Evolutionary conservation across 2,329 filamentous ascomycete genomes (phyloP), one percentile per base, ranked within the genome.

Genomic region (Talaromyces sp.): DNA sequence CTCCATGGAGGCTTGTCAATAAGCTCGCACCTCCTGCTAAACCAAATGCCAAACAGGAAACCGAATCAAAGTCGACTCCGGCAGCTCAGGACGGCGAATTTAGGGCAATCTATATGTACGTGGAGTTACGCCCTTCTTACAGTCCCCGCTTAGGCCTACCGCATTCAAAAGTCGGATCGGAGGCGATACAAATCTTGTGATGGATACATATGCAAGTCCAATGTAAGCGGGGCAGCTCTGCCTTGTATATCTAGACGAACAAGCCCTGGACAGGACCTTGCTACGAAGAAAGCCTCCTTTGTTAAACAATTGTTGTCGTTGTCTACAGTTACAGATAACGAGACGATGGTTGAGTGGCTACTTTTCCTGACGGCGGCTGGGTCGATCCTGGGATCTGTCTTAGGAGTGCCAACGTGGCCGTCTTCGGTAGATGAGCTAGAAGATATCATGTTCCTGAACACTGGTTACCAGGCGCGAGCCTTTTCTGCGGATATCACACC

Each of bases 381-480:
- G 7, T 64, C 43, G 31, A 22, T 59, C 38, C 62, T 58, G 40
- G 19, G 29, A 43, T 31, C 22, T 40, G 62, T 27, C 27, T 51
- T 25, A 25, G 62, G 62, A 8, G 17, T 64, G n/a, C 62, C 62
- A 6, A 64, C 54, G 25, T 64, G 62, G 62, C 62, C 62, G 1
- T 64, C 62, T 17, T 53, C 62, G 5, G 25, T 43, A 5, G 62
- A 64, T 34, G 62, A 64, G 34, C 25, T 64, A 43, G 62, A 64
- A 43, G 62, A 64, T 53, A 58, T 64, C 10, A 64, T 64, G 62
- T 64, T 64, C 25, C 10, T 64, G 11, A 64, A 64, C 17, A 53
- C 62, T 29, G 62, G 62, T 4, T 64, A 59, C 56, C 54, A 60
- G 54, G 62, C 62, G 2, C 29, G 62, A 53, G 40, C 62, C 19